phyloP scores from a whole-genome alignment of 1,284 basidiomycete genomes.

The Sphaerobolus stellatus region DNA sequence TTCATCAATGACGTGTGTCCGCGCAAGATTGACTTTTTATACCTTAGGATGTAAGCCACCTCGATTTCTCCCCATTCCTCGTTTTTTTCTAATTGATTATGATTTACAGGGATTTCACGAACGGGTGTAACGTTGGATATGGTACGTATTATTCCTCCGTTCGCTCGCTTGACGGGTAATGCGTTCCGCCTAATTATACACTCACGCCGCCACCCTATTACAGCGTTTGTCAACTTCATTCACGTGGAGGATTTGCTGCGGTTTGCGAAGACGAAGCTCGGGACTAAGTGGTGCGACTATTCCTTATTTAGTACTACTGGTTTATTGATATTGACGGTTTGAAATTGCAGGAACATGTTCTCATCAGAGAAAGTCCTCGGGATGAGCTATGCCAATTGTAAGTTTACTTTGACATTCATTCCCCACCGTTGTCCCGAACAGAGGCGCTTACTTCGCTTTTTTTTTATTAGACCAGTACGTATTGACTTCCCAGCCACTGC shows the following conservation, averaged over 20 bases:
- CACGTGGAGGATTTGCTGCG: slow-evolving; percentile 67
- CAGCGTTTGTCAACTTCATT: slow-evolving; percentile 82
- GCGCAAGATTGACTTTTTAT: slow-evolving; percentile 77
- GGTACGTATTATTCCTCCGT: slow-evolving; percentile 26
- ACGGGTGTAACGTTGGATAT: slow-evolving; percentile 77
- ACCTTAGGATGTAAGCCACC: slow-evolving; percentile 78
- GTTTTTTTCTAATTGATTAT: slow-evolving; percentile 5
- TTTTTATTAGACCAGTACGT: slow-evolving; percentile 11
- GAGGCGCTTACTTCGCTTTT: neutral
- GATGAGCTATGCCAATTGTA: slow-evolving; percentile 85
- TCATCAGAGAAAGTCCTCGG: slow-evolving; percentile 84
- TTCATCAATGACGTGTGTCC: slow-evolving; percentile 71
- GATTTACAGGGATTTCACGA: slow-evolving; percentile 19
- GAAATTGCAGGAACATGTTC: slow-evolving; percentile 75
- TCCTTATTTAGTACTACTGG: slow-evolving; percentile 1
- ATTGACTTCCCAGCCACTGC: slow-evolving; percentile 12
- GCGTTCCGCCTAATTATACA: neutral
- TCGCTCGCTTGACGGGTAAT: neutral
- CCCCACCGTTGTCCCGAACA: neutral
- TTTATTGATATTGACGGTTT: neutral
- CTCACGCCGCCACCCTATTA: neutral
- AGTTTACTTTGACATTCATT: slow-evolving; percentile 34
- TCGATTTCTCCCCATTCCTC: neutral
- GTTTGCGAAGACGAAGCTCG: slow-evolving; percentile 72
- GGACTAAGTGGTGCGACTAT: slow-evolving; percentile 66